Evolutionary conservation across 2,329 filamentous ascomycete species (phyloP), one percentile per base, ranked within the genome.

Genomic region (Ophioceras dolichostomum): DNA sequence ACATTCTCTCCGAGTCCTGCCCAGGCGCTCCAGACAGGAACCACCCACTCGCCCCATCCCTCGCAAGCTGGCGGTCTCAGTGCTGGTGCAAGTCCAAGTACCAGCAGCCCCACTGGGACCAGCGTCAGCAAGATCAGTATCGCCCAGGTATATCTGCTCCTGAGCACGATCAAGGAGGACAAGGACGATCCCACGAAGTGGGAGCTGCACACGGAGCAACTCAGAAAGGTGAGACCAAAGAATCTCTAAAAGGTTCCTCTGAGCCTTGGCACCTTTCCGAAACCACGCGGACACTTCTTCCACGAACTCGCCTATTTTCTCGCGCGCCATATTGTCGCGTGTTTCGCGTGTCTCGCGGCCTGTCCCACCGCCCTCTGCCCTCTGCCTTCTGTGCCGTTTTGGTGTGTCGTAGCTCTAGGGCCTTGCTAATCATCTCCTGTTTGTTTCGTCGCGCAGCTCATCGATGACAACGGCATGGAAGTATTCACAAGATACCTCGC

Each of bases 391-490:
- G n/a, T n/a, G n/a, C n/a, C n/a, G n/a, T n/a, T n/a, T n/a, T n/a
- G n/a, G n/a, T n/a, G n/a, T n/a, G n/a, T n/a, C n/a, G n/a, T n/a
- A n/a, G n/a, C n/a, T n/a, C n/a, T n/a, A n/a, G n/a, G n/a, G n/a
- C n/a, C n/a, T n/a, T n/a, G n/a, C n/a, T n/a, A n/a, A n/a, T n/a
- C n/a, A n/a, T n/a, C n/a, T n/a, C n/a, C n/a, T n/a, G n/a, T n/a
- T n/a, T n/a, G n/a, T n/a, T n/a, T n/a, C n/a, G n/a, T n/a, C n/a
- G n/a, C n/a, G 10, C 46, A 94, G 84, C 79, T 96, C 58, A 82
- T 96, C 65, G 81, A 94, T 76, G 88, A 89, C 53, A 81, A 94
- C 87, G 88, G 88, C 56, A 98, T 98, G 89, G 93, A 98, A 71
- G 87, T 95, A 56, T 95, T 88, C 59, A 79, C 85, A 43, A 93